phyloP scores from a whole-genome alignment of 805 yeast species.

The Cyberlindnera euphorbiiphila region DNA sequence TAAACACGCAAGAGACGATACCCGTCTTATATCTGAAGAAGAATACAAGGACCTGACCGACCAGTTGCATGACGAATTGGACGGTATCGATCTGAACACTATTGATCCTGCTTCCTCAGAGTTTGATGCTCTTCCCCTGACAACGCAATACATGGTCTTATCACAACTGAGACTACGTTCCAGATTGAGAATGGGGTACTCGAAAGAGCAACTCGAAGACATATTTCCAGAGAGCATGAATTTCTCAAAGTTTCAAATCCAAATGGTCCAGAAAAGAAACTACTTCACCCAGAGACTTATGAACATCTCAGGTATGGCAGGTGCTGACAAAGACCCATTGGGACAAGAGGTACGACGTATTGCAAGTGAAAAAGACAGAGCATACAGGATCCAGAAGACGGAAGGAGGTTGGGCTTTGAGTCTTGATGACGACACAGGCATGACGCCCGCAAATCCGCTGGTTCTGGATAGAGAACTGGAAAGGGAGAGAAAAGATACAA shows the following conservation, averaged over 20 bases:
- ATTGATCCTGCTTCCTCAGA: slow-evolving; percentile 83
- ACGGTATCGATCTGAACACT: slow-evolving; percentile 62
- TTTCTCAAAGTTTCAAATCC: slow-evolving; percentile 88
- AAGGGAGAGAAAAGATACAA: slow-evolving; percentile 11
- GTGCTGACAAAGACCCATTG: slow-evolving; percentile 28
- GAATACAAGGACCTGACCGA: slow-evolving; percentile 62
- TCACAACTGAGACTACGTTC: slow-evolving; percentile 81
- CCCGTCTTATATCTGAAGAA: slow-evolving; percentile 67
- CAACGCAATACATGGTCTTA: slow-evolving; percentile 83
- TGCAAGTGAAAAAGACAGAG: slow-evolving; percentile 77
- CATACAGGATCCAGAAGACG: slow-evolving; percentile 69
- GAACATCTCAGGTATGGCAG: slow-evolving; percentile 76
- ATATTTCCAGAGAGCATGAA: slow-evolving; percentile 84
- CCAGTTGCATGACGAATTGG: slow-evolving; percentile 57
- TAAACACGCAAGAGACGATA: slow-evolving; percentile 52
- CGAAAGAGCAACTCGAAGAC: slow-evolving; percentile 79
- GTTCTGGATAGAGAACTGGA: slow-evolving; percentile 33
- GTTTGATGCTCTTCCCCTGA: slow-evolving; percentile 70
- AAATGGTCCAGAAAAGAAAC: slow-evolving; percentile 88
- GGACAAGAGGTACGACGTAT: slow-evolving; percentile 47
- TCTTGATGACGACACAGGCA: slow-evolving; percentile 40
- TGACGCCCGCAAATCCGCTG: slow-evolving; percentile 43
- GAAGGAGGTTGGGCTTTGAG: slow-evolving; percentile 85
- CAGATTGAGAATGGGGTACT: slow-evolving; percentile 90
- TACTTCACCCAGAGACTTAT: slow-evolving; percentile 83